These are phyloP conservation scores for Rhizopogon hawkerae DNA, from an alignment of 1,284 basidiomycete genomes.

Conservation along the genomic window DNA sequence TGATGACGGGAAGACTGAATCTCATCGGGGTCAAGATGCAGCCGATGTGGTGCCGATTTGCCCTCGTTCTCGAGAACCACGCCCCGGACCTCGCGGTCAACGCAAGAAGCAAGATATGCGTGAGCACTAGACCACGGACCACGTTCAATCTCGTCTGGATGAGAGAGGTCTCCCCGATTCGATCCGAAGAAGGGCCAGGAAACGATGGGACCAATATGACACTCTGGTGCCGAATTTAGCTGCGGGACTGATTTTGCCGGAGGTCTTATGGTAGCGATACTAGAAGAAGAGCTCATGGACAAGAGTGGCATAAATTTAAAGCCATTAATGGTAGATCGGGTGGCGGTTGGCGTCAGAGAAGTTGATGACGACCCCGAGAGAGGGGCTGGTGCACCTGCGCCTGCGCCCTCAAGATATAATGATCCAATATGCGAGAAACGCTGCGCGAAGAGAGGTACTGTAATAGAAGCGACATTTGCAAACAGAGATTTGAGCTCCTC, in stretches of 20 bases:
- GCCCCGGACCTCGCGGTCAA: constrained; percentile 54
- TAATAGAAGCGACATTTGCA: constrained; percentile 53
- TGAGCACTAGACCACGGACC: constrained; percentile 61
- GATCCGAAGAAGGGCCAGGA: constrained; percentile 84
- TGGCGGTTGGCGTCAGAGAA: constrained; percentile 25
- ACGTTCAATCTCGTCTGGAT: constrained; percentile 61
- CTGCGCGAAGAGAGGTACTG: constrained; percentile 67
- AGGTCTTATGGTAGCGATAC: constrained; percentile 2
- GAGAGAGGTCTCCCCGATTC: constrained; percentile 59
- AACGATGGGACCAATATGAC: constrained; percentile 68
- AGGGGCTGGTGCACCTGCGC: constrained; percentile 13
- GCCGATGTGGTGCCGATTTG: constrained; percentile 57
- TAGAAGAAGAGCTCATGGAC: constrained; percentile 10
- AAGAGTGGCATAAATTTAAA: constrained; percentile 16
- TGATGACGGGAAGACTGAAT: constrained; percentile 62
- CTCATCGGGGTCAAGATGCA: constrained; percentile 72
- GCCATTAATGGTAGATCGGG: constrained; percentile 11
- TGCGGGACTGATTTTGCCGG: constrained; percentile 3
- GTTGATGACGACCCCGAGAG: constrained; percentile 16
- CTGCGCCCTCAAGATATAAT: constrained; percentile 46
- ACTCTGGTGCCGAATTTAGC: constrained; percentile 17
- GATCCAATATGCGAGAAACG: constrained; percentile 67
- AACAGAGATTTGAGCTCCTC: constrained; percentile 52
- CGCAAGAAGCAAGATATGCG: constrained; percentile 56
- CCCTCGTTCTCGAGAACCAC: constrained; percentile 70